A percentile compares a stretch with the other conserved stretches of the same genome.
Conservation (phyloP, 129 eudicot genomes). For the Kitagawia praeruptora region DNA sequence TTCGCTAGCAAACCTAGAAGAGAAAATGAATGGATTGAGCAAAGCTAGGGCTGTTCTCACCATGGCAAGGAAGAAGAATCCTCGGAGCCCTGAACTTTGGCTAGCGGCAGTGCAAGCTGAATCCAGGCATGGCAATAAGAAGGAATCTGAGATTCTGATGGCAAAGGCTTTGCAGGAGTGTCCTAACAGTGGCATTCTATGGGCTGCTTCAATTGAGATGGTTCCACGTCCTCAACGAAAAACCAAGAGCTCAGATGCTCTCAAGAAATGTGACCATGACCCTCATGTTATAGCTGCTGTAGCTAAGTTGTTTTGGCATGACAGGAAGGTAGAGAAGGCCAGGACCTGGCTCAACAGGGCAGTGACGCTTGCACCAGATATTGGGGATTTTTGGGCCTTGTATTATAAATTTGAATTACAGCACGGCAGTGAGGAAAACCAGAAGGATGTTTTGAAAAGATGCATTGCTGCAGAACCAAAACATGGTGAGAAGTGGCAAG, state of each 20-base stretch:
- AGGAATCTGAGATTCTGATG: slow-evolving; percentile 74
- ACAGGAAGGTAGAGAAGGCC: slow-evolving; percentile 84
- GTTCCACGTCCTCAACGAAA: slow-evolving; percentile 80
- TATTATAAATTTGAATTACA: slow-evolving; percentile 69
- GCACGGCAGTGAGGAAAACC: slow-evolving; percentile 72
- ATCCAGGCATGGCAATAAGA: slow-evolving; percentile 66
- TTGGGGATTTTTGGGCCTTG: slow-evolving; percentile 92
- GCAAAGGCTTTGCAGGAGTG: slow-evolving; percentile 93
- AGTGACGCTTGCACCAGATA: slow-evolving; percentile 71
- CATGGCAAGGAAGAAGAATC: slow-evolving; percentile 83
- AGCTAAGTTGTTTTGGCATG: slow-evolving; percentile 91
- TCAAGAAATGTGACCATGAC: slow-evolving; percentile 65
- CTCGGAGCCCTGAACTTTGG: slow-evolving; percentile 85
- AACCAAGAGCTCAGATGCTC: slow-evolving; percentile 61
- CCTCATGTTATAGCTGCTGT: slow-evolving; percentile 81
- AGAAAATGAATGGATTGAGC: slow-evolving; percentile 66
- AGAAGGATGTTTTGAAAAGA: slow-evolving; percentile 64
- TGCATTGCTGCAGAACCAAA: slow-evolving; percentile 81
- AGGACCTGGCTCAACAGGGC: slow-evolving; percentile 79
- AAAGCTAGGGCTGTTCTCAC: slow-evolving; percentile 84
- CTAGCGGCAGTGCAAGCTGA: slow-evolving; percentile 83
- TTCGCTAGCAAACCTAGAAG: slow-evolving; percentile 76
- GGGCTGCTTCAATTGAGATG: slow-evolving; percentile 90
- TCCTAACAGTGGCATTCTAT: slow-evolving; percentile 75
- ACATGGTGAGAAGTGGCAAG: slow-evolving; percentile 95